Percentiles rank a stretch among this genome's conserved stretches.
Conservation (phyloP, 1,139 yeast species). For the Blastobotrys buckinghamii region DNA sequence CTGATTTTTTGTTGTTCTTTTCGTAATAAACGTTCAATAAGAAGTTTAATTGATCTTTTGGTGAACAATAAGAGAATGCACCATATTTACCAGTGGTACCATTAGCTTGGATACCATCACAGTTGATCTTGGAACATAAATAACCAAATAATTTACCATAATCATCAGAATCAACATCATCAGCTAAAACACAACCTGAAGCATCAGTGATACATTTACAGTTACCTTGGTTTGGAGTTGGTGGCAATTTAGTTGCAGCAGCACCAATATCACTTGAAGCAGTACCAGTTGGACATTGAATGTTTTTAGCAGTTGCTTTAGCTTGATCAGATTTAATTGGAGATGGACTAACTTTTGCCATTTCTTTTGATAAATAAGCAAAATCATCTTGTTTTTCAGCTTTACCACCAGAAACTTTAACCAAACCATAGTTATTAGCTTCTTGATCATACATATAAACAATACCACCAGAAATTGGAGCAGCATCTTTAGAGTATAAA, state of each 20-base stretch:
- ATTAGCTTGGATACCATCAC: conserved; percentile 47
- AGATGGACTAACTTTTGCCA: conserved; percentile 54
- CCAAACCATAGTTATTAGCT: conserved; percentile 84
- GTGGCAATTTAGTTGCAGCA: conserved; percentile 55
- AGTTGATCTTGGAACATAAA: conserved; percentile 40
- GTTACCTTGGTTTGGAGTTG: conserved; percentile 56
- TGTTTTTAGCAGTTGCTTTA: conserved; percentile 36
- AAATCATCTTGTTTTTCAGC: conserved; percentile 59
- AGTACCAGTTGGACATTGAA: conserved; percentile 44
- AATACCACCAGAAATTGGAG: conserved; percentile 87
- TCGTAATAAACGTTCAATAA: conserved; percentile 56
- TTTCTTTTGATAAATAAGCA: conserved; percentile 42
- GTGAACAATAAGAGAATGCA: conserved; percentile 52
- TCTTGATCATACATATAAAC: conserved; percentile 91
- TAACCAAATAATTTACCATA: conserved; percentile 49
- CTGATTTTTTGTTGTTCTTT: conserved; percentile 37
- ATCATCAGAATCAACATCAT: conserved; percentile 41
- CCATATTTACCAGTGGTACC: conserved; percentile 71
- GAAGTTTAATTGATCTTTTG: conserved; percentile 57
- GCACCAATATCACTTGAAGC: conserved; percentile 42
- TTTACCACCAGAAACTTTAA: conserved; percentile 54
- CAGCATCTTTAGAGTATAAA: conserved; percentile 56
- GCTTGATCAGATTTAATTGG: conserved; percentile 47
- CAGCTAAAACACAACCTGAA: conserved; percentile 46
- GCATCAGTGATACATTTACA: conserved; percentile 53